Evolutionary conservation across 2,329 filamentous ascomycete genomes (phyloP).

Genomic region (Penicillium paneum): DNA sequence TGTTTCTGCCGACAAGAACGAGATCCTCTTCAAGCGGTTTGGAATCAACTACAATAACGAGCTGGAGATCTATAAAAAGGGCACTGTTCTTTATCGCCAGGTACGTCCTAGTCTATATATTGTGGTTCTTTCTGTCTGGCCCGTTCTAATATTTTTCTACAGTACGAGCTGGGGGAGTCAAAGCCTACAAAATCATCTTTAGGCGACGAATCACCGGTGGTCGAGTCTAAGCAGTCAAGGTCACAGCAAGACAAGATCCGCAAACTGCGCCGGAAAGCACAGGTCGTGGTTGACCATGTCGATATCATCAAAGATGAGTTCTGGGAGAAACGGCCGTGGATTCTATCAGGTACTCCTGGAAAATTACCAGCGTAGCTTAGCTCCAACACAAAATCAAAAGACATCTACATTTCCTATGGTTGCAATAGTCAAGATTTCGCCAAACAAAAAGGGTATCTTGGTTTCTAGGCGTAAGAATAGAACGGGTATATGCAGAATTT

Average conservation of each 20-base stretch:
- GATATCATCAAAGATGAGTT: constrained; percentile 97
- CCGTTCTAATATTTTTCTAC: constrained; percentile 3
- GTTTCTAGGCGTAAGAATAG: constrained; percentile 15
- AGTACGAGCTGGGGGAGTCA: constrained; percentile 69
- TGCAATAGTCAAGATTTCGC: constrained; percentile 9
- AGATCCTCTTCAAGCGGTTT: constrained; percentile 86
- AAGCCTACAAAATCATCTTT: constrained; percentile 32
- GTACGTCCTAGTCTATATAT: constrained; percentile 41
- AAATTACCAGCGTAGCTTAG: constrained; percentile 56
- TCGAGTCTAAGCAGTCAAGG: constrained; percentile 61
- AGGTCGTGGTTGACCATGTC: constrained; percentile 76
- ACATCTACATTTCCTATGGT: not conserved
- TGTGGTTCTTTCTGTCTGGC: not conserved
- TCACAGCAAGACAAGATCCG: constrained; percentile 79
- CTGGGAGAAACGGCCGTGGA: constrained; percentile 83
- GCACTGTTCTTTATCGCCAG: constrained; percentile 83
- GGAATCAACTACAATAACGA: constrained; percentile 98
- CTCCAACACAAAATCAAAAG: constrained; percentile 11
- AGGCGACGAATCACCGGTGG: constrained; percentile 19
- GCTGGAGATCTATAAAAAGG: constrained; percentile 86
- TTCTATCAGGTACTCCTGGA: constrained; percentile 70
- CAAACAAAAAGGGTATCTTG: constrained; percentile 37
- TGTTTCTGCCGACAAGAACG: constrained; percentile 83
- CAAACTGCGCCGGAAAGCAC: constrained; percentile 76
- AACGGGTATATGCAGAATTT: constrained; percentile 16